phyloP scores from a whole-genome alignment of 306 rosid genomes.

The Oemleria cerasiformis region DNA sequence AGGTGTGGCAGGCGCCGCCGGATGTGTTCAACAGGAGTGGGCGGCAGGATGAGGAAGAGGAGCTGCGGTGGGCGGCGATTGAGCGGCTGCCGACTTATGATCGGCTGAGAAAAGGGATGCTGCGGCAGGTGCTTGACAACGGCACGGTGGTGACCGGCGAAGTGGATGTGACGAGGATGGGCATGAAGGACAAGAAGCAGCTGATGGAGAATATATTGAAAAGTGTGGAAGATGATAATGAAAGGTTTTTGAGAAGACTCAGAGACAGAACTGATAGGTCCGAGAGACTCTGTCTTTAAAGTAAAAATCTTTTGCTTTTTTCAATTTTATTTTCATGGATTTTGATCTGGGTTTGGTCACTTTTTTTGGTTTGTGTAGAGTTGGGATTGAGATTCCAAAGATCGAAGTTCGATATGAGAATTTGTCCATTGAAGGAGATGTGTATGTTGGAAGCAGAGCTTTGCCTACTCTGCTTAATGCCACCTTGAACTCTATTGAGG shows the following conservation, averaged over 20 bases:
- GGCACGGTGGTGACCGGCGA: slow-evolving; percentile 51
- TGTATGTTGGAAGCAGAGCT: slow-evolving; percentile 78
- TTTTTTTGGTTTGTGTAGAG: slow-evolving; percentile 38
- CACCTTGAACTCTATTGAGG: slow-evolving; percentile 64
- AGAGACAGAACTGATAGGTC: slow-evolving; percentile 66
- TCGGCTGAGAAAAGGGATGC: slow-evolving; percentile 56
- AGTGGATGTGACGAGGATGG: slow-evolving; percentile 59
- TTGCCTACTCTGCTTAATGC: slow-evolving; percentile 69
- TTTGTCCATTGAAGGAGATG: slow-evolving; percentile 67
- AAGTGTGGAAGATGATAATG: slow-evolving; percentile 65
- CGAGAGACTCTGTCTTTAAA: not conserved
- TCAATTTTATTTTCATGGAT: not conserved
- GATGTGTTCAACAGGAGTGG: slow-evolving; percentile 38
- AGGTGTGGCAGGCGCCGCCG: slow-evolving; percentile 41
- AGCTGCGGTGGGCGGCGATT: slow-evolving; percentile 81
- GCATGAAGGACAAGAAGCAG: slow-evolving; percentile 41
- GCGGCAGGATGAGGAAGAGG: slow-evolving; percentile 47
- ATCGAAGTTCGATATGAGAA: slow-evolving; percentile 78
- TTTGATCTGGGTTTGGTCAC: not conserved
- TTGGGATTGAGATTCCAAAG: slow-evolving; percentile 65
- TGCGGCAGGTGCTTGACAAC: slow-evolving; percentile 46
- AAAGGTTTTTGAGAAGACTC: slow-evolving; percentile 54
- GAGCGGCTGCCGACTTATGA: slow-evolving; percentile 90
- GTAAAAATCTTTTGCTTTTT: not conserved
- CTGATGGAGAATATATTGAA: slow-evolving; percentile 50